phyloP scores from a whole-genome alignment of 2,329 filamentous ascomycete species.

The Sphaerulina musiva region DNA sequence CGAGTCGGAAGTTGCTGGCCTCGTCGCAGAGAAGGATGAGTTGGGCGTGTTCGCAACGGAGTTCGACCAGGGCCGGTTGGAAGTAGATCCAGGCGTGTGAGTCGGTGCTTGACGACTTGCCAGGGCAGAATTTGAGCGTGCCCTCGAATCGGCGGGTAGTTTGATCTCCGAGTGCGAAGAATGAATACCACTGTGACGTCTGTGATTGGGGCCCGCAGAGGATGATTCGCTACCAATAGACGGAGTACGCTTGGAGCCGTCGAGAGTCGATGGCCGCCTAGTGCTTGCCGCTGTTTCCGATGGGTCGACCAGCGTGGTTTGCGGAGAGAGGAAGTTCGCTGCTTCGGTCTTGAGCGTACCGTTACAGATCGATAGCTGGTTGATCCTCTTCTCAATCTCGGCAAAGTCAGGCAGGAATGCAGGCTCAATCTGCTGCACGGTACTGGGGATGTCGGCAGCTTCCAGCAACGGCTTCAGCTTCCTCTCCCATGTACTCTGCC shows the following conservation, averaged over 20 bases:
- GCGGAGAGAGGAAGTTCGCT: slow-evolving; percentile 53
- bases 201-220: slow-evolving; percentile 31
- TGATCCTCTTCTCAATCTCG: slow-evolving; percentile 65
- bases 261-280: slow-evolving; percentile 33
- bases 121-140: slow-evolving; percentile 51
- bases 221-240: slow-evolving; percentile 32
- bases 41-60: slow-evolving; percentile 42
- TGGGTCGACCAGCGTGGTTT: slow-evolving; percentile 32
- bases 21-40: slow-evolving; percentile 36
- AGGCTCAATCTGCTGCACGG: slow-evolving; percentile 65
- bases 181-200: slow-evolving; percentile 60
- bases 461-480: slow-evolving; percentile 72
- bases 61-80: slow-evolving; percentile 28
- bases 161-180: slow-evolving; percentile 31
- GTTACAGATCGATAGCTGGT: slow-evolving; percentile 70
- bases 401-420: slow-evolving; percentile 74
- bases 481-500: slow-evolving; percentile 76
- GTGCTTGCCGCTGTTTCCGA: slow-evolving; percentile 31
- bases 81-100: slow-evolving; percentile 37
- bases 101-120: slow-evolving; percentile 39
- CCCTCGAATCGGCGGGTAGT: slow-evolving; percentile 32
- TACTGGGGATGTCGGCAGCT: slow-evolving; percentile 56
- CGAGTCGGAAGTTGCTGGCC: slow-evolving; percentile 33
- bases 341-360: slow-evolving; percentile 56
- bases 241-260: slow-evolving; percentile 37